These are phyloP conservation scores for Fusarium incarnatum DNA, from an alignment of 2,329 filamentous ascomycete genomes.

Conservation along the genomic window DNA sequence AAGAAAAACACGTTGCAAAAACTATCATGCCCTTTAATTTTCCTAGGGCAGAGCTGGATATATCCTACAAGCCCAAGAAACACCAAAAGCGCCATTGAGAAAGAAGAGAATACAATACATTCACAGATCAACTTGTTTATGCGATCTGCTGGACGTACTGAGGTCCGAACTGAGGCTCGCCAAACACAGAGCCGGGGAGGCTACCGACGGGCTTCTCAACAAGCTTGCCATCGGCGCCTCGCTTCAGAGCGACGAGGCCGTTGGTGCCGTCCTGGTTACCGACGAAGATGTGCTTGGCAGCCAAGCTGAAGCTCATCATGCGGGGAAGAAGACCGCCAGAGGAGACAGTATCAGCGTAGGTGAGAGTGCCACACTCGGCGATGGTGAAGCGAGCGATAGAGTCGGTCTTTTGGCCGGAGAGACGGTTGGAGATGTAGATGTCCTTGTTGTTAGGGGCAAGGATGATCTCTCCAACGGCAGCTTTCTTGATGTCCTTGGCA, in stretches of 20 bases:
- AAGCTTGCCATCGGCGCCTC: slow-evolving; percentile 49
- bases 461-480: slow-evolving; percentile 60
- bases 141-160: slow-evolving; percentile 52
- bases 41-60: slow-evolving; percentile 7
- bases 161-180: slow-evolving; percentile 46
- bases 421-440: slow-evolving; percentile 65
- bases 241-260: slow-evolving; percentile 56
- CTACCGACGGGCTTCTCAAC: slow-evolving; percentile 44
- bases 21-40: slow-evolving; percentile 8
- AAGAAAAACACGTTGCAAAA: neutral
- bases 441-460: slow-evolving; percentile 56
- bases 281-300: slow-evolving; percentile 57
- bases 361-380: slow-evolving; percentile 47
- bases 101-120: neutral
- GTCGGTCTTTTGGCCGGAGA: slow-evolving; percentile 59
- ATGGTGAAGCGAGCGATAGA: slow-evolving; percentile 61
- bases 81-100: slow-evolving; percentile 33
- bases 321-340: slow-evolving; percentile 57
- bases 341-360: slow-evolving; percentile 50
- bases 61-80: slow-evolving; percentile 29
- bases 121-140: slow-evolving; percentile 1
- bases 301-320: slow-evolving; percentile 58
- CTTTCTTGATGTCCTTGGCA: slow-evolving; percentile 52
- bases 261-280: slow-evolving; percentile 59
- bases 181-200: slow-evolving; percentile 46